Evolutionary conservation across 2,329 filamentous ascomycete species (phyloP).

Genomic region (Magnaporthiopsis rhizophila): DNA sequence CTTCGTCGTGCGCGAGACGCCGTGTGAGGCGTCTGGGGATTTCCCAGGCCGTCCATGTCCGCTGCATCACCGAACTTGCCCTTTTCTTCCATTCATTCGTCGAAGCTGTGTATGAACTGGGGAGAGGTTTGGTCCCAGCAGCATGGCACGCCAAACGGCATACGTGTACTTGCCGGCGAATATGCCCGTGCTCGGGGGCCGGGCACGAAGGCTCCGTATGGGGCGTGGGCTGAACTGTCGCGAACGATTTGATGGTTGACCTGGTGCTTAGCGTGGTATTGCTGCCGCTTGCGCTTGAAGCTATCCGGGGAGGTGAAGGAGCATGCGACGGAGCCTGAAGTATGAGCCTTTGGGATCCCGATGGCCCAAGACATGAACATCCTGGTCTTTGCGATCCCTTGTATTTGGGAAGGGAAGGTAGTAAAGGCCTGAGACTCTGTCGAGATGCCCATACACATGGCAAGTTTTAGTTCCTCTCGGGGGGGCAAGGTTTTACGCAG

Average conservation of each 20-base stretch:
- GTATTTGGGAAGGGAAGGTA: too few species aligned
- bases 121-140: not conserved
- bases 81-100: not conserved
- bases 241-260: not conserved
- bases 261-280: not conserved
- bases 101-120: not conserved
- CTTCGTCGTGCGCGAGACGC: not conserved
- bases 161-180: not conserved
- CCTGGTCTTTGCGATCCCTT: too few species aligned
- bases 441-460: too few species aligned
- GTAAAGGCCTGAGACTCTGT: too few species aligned
- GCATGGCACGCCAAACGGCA: too few species aligned
- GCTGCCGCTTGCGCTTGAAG: not conserved
- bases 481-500: not conserved
- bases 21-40: not conserved
- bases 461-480: too few species aligned
- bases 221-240: not conserved
- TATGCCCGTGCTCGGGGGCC: not conserved
- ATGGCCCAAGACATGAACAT: not conserved
- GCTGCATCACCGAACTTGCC: not conserved
- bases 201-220: not conserved
- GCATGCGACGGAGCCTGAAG: too few species aligned
- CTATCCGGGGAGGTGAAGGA: not conserved
- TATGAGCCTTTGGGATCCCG: not conserved
- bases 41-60: not conserved